phyloP scores from a whole-genome alignment of 495 filamentous ascomycete species.

The Penicillium flavigenum region DNA sequence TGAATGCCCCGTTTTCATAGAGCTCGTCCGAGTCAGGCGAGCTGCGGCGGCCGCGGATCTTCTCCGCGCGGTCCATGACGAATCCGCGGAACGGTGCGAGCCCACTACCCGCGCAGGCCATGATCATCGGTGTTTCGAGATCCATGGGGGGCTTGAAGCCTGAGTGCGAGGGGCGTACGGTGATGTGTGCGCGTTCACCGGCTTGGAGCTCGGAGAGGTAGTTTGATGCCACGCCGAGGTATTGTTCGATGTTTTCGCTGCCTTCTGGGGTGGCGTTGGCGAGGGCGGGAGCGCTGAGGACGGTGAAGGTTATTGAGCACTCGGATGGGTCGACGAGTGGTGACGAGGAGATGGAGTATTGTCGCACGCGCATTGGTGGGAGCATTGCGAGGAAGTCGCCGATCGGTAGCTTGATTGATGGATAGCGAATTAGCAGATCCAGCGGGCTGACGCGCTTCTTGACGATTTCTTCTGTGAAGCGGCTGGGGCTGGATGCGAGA shows the following conservation, averaged over 20 bases:
- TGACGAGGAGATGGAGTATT: constrained; percentile 80
- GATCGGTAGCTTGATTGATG: constrained; percentile 56
- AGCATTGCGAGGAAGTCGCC: constrained; percentile 65
- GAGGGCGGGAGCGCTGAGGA: constrained; percentile 58
- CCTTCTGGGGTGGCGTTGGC: constrained; percentile 30
- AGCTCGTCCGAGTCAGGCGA: constrained; percentile 13
- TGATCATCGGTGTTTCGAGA: constrained; percentile 62
- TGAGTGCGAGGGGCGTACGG: constrained; percentile 54
- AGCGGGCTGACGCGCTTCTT: constrained; percentile 61
- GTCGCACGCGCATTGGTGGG: constrained; percentile 70
- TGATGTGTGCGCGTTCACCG: constrained; percentile 62
- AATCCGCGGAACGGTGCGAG: constrained; percentile 72
- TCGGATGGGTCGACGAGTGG: constrained; percentile 57
- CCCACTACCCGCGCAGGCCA: constrained; percentile 58
- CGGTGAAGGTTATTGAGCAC: constrained; percentile 65
- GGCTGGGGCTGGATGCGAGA: constrained; percentile 33
- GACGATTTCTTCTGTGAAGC: constrained; percentile 53
- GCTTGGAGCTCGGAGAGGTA: constrained; percentile 56
- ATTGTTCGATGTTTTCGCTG: constrained; percentile 33
- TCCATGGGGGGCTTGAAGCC: constrained; percentile 67
- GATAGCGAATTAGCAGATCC: constrained; percentile 62
- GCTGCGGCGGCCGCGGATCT: constrained; percentile 49
- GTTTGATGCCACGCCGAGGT: constrained; percentile 58
- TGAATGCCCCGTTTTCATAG: constrained; percentile 13
- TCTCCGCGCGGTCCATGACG: constrained; percentile 62